phyloP scores from a whole-genome alignment of 352 stramenopile species.

The Hyaloperonospora brassicae region DNA sequence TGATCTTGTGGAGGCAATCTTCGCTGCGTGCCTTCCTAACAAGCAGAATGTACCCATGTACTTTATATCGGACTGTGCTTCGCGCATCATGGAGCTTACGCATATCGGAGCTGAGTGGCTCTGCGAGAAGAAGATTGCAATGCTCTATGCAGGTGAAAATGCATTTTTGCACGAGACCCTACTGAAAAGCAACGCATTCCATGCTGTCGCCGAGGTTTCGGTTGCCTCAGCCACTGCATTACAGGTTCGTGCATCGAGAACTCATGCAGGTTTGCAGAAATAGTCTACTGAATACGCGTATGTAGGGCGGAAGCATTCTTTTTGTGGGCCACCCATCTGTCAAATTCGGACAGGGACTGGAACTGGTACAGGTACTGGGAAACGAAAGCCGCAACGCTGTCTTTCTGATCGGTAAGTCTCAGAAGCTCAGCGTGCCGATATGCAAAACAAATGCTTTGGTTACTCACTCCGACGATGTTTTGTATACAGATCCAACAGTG shows the following conservation, averaged over 20 bases:
- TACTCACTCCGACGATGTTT: conserved; percentile 2
- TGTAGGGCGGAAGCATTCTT: conserved; percentile 58
- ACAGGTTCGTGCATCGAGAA: conserved; percentile 32
- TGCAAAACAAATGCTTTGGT: not conserved
- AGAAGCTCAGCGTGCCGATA: not conserved
- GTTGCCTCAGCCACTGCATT: conserved; percentile 37
- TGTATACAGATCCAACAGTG: conserved; percentile 42
- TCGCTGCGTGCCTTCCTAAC: conserved; percentile 38
- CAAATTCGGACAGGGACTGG: conserved; percentile 39
- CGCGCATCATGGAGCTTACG: conserved; percentile 42
- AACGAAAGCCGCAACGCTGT: conserved; percentile 58
- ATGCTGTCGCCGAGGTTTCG: conserved; percentile 37
- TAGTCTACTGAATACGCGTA: conserved; percentile 2
- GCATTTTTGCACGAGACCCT: conserved; percentile 62
- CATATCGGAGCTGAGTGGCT: conserved; percentile 68
- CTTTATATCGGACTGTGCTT: conserved; percentile 51
- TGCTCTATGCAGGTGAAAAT: conserved; percentile 59
- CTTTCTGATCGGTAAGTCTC: conserved; percentile 51
- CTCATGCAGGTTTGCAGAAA: not conserved
- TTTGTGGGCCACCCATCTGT: conserved; percentile 69
- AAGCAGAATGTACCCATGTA: conserved; percentile 54
- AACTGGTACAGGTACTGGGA: conserved; percentile 54
- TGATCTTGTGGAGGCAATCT: conserved; percentile 69
- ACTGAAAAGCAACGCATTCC: conserved; percentile 41
- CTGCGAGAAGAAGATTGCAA: conserved; percentile 78